Base-by-base conservation (phyloP, 306 rosid genomes). In the Quercus agrifolia region DNA sequence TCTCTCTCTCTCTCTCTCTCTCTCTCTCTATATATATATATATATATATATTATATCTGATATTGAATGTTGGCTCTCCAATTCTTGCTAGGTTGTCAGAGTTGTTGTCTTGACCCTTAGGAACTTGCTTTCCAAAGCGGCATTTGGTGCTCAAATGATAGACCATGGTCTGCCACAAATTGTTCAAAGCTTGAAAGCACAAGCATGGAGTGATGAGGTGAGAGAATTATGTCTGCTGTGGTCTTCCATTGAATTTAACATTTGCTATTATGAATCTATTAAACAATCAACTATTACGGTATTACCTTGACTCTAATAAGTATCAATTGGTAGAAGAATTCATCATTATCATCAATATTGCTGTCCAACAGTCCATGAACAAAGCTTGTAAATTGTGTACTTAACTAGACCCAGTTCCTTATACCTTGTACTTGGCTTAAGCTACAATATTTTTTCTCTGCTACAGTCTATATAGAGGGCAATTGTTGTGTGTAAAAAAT, bases 161-260 rank as follows among this genome's bases (percentile, higher is more conserved):
- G 97, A 93, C 83, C 89, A 93, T 77, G 98, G 94, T 83, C 91
- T 96, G 55, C 97, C 92, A 23, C 99, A 91, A 84, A 86, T 88
- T 78, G 99, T 93, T 84, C 99, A 90, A 82, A 96, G 91, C 84
- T 90, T 96, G 89, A 96, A 96, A 86, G 93, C 96, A 72, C 99
- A 96, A 87, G 99, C 99, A 64, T 96, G 99, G 99, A 96, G 98
- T 89, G 99, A 96, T 83, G 99, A 96, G 99, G 99, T 96, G 74
- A 84, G 88, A 84, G 56, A 82, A 74, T 61, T 73, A 2, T 17
- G 49, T 66, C 49, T 33, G 71, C 25, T 5, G 8, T 66, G 46
- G 49, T 33, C 49, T 66, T 17, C 2, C 71, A 30, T 64, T 64
- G 31, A 30, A 66, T 31, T 19, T 20, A 7, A 18, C 14, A 33